Evolutionary conservation across 805 yeast genomes (phyloP).

Genomic region (Spencermartinsiella europaea): DNA sequence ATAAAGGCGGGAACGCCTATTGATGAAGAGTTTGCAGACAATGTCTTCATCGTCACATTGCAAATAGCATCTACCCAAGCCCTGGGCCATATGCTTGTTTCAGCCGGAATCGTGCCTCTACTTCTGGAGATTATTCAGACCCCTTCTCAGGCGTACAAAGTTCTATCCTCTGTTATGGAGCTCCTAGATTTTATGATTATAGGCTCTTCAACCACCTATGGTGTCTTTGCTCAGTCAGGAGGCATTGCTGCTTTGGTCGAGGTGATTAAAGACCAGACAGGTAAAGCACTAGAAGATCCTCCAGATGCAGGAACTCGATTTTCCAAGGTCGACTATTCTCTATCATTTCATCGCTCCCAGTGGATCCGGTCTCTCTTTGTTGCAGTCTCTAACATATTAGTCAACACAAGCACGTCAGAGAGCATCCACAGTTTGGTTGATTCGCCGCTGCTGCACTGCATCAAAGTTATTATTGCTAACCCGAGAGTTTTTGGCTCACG

Average conservation of each 20-base stretch:
- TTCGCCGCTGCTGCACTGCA: slow-evolving; percentile 62
- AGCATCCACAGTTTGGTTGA: slow-evolving; percentile 81
- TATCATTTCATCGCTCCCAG: slow-evolving; percentile 30
- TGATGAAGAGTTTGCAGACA: slow-evolving; percentile 44
- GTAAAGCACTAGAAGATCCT: slow-evolving; percentile 48
- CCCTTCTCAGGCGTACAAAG: slow-evolving; percentile 47
- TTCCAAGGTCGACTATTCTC: slow-evolving; percentile 37
- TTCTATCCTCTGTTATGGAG: slow-evolving; percentile 60
- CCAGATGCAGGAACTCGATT: slow-evolving; percentile 35
- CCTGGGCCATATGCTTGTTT: slow-evolving; percentile 42
- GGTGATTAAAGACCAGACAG: slow-evolving; percentile 57
- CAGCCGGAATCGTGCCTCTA: slow-evolving; percentile 72
- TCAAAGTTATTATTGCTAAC: slow-evolving; percentile 54
- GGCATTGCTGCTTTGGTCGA: slow-evolving; percentile 64
- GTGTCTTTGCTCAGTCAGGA: slow-evolving; percentile 56
- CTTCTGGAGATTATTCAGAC: slow-evolving; percentile 56
- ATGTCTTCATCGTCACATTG: slow-evolving; percentile 52
- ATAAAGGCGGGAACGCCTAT: slow-evolving; percentile 37
- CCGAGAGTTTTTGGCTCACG: slow-evolving; percentile 63
- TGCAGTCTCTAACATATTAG: slow-evolving; percentile 57
- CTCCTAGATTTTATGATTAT: slow-evolving; percentile 41
- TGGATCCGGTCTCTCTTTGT: slow-evolving; percentile 56
- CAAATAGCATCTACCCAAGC: slow-evolving; percentile 47
- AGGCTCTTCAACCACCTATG: slow-evolving; percentile 41
- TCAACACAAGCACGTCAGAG: slow-evolving; percentile 69